phyloP scores from a whole-genome alignment of 768 basidiomycete genomes.

The Tulasnella sp. region DNA sequence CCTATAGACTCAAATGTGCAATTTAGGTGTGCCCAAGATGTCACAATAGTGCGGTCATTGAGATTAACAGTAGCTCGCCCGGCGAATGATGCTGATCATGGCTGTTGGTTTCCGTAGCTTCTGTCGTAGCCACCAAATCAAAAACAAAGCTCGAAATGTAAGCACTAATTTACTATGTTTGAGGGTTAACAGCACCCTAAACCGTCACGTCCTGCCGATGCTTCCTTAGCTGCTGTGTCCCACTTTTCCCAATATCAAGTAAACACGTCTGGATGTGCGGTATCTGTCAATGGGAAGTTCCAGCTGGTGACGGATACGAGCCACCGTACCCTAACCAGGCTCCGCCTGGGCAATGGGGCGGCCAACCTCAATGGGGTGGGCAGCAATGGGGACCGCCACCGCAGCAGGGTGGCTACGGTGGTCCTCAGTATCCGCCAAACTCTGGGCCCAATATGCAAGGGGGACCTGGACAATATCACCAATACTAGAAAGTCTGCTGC shows the following conservation, averaged over 20 bases:
- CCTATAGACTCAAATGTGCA: constrained; percentile 15
- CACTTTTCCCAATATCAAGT: constrained; percentile 54
- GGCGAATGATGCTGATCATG: neutral
- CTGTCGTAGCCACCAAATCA: constrained; percentile 59
- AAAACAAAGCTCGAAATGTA: constrained; percentile 71
- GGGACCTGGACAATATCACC: constrained; percentile 18
- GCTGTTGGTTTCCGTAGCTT: constrained; percentile 39
- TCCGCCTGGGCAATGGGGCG: constrained; percentile 24
- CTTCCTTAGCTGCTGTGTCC: constrained; percentile 51
- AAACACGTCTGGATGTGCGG: constrained; percentile 66
- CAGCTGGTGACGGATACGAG: constrained; percentile 35
- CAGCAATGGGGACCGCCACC: constrained; percentile 10
- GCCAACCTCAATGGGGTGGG: neutral
- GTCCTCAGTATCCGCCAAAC: constrained; percentile 20
- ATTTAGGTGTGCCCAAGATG: constrained; percentile 67
- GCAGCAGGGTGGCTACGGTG: neutral
- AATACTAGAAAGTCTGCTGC: neutral
- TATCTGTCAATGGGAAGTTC: constrained; percentile 62
- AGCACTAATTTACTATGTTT: neutral
- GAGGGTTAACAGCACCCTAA: neutral
- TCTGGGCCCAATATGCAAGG: constrained; percentile 11
- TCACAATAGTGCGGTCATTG: constrained; percentile 55
- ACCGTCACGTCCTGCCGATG: neutral
- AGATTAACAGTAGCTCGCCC: neutral
- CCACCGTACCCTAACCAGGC: constrained; percentile 35